Conservation (phyloP, 176 grass and related monocot species). For the Carex parvula region DNA sequence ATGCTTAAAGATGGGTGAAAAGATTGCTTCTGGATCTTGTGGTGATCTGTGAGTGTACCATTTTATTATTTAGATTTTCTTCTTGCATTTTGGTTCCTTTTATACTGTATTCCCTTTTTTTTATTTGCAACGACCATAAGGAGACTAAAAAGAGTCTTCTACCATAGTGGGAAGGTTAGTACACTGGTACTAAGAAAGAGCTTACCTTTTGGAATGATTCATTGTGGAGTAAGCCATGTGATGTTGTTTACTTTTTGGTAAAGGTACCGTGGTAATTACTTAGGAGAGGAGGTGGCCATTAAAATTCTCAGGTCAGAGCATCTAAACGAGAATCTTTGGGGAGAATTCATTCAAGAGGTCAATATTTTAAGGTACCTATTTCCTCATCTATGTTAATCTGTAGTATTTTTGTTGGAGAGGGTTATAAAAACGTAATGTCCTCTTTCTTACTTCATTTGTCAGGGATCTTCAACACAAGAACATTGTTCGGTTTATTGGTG, state of each 20-base stretch:
- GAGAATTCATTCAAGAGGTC: slow-evolving; percentile 95
- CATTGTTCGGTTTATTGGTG: slow-evolving; percentile 97
- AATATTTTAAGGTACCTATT: slow-evolving; percentile 88
- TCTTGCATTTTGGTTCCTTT: neutral
- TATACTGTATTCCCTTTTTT: neutral
- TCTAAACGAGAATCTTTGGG: slow-evolving; percentile 76
- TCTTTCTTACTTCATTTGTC: slow-evolving; percentile 36
- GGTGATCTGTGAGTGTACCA: slow-evolving; percentile 76
- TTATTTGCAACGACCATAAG: neutral
- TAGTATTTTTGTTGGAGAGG: neutral
- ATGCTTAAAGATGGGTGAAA: slow-evolving; percentile 68
- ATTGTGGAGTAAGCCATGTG: neutral
- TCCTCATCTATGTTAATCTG: slow-evolving; percentile 25
- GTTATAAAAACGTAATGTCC: neutral
- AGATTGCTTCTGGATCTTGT: slow-evolving; percentile 91
- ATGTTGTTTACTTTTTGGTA: slow-evolving; percentile 32
- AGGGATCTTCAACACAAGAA: slow-evolving; percentile 96
- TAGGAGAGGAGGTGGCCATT: slow-evolving; percentile 90
- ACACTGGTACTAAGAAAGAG: neutral
- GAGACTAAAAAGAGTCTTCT: neutral
- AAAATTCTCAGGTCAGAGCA: slow-evolving; percentile 90
- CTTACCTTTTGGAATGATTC: neutral
- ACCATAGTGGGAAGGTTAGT: neutral
- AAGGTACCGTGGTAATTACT: slow-evolving; percentile 90
- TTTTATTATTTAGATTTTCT: neutral